Percentiles rank a stretch among this genome's conserved stretches.
phyloP scores from a whole-genome alignment of 2,329 filamentous ascomycete species.

The Epichloe gansuensis region DNA sequence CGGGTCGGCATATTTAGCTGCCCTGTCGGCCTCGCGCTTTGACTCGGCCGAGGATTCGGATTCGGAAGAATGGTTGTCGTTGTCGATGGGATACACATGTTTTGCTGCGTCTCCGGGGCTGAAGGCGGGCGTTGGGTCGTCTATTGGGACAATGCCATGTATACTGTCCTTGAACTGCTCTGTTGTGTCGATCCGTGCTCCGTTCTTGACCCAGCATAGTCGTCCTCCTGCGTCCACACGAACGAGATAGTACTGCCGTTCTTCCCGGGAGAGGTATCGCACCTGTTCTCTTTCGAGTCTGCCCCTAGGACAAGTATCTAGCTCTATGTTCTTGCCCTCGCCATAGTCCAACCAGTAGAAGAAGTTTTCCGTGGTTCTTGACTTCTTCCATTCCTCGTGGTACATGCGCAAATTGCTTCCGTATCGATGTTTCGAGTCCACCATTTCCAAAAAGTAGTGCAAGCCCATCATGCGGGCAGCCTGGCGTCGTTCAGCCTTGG shows the following conservation, averaged over 20 bases:
- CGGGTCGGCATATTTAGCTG: constrained; percentile 53
- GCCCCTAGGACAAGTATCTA: constrained; percentile 61
- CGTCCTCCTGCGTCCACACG: constrained; percentile 61
- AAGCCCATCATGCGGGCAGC: constrained; percentile 71
- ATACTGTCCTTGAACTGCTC: constrained; percentile 68
- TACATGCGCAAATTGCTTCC: constrained; percentile 73
- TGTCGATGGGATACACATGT: constrained; percentile 7
- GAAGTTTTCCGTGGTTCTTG: constrained; percentile 72
- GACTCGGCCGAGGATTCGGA: constrained; percentile 29
- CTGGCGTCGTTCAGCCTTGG: constrained; percentile 46
- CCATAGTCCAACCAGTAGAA: constrained; percentile 90
- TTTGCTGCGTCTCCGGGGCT: constrained; percentile 13
- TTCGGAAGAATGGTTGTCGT: constrained; percentile 13
- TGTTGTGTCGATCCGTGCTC: constrained; percentile 63
- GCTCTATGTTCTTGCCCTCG: constrained; percentile 56
- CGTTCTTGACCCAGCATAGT: constrained; percentile 81
- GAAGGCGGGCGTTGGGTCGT: constrained; percentile 47
- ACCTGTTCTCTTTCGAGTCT: constrained; percentile 68
- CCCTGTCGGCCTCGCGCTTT: constrained; percentile 46
- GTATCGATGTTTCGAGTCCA: constrained; percentile 77
- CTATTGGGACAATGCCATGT: constrained; percentile 54
- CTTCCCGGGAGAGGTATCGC: constrained; percentile 71
- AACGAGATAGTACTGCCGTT: constrained; percentile 70
- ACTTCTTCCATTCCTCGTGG: constrained; percentile 71
- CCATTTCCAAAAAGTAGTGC: constrained; percentile 78